A percentile compares a stretch with the other conserved stretches of the same genome.
These are phyloP conservation scores for Gossypium aridum DNA, from an alignment of 441 rosid genomes.

Conservation along the genomic window DNA sequence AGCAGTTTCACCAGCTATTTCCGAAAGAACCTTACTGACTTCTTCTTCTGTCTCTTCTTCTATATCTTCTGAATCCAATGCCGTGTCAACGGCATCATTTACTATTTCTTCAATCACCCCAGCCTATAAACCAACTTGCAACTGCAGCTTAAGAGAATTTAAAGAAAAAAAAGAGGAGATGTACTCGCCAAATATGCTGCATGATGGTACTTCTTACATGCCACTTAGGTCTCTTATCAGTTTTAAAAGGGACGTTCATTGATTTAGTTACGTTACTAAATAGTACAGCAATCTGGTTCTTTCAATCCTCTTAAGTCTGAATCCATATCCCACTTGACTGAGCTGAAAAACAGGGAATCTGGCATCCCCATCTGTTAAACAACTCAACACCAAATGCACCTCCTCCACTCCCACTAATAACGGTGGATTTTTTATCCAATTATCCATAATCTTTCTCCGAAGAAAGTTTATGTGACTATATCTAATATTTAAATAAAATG, in stretches of 20 bases:
- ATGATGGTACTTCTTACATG: neutral
- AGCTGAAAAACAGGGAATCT: no score
- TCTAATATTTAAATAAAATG: no score
- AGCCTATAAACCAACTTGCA: constrained; percentile 21
- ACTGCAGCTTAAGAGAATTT: neutral
- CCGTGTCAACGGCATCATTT: constrained; percentile 30
- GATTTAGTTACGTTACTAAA: neutral
- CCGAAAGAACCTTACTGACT: constrained; percentile 37
- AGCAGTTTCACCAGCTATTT: constrained; percentile 39
- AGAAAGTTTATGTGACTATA: no score
- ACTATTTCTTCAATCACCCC: constrained; percentile 43
- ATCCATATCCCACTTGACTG: no score
- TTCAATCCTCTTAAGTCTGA: neutral
- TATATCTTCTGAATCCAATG: constrained; percentile 36
- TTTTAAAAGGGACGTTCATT: neutral
- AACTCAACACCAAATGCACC: no score
- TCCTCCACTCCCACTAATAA: no score
- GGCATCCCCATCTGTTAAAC: no score
- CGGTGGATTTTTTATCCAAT: no score
- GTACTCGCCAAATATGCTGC: neutral
- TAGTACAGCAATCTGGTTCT: neutral
- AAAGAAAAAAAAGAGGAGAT: neutral
- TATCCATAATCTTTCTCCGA: no score
- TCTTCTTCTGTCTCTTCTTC: constrained; percentile 43
- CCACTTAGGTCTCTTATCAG: neutral